A percentile compares a stretch with the other conserved stretches of the same genome.
Evolutionary conservation across 1,139 yeast species (phyloP).

Genomic region (Zygosaccharomyces pseudobailii): DNA sequence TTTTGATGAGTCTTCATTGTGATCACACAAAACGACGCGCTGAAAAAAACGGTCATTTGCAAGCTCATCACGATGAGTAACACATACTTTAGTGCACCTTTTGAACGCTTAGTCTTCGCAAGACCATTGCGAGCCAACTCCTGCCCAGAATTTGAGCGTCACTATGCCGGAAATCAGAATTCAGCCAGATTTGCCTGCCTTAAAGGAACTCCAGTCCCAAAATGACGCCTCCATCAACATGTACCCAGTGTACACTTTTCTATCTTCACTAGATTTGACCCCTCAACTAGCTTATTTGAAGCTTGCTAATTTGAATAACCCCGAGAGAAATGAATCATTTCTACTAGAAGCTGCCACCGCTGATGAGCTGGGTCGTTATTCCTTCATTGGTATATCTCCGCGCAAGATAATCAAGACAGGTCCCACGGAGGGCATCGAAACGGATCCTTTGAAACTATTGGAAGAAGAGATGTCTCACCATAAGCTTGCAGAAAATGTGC

Average conservation of each 20-base stretch:
- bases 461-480: slow-evolving; percentile 65
- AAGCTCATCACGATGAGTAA: neutral
- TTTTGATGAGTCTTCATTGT: neutral
- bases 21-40: neutral
- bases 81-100: neutral
- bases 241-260: slow-evolving; percentile 74
- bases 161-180: slow-evolving; percentile 25
- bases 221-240: slow-evolving; percentile 42
- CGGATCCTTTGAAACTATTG: slow-evolving; percentile 73
- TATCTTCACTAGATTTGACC: slow-evolving; percentile 72
- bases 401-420: slow-evolving; percentile 81
- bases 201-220: slow-evolving; percentile 42
- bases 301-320: slow-evolving; percentile 65
- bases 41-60: neutral
- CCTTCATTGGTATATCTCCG: slow-evolving; percentile 86
- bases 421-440: slow-evolving; percentile 49
- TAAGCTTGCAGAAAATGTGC: slow-evolving; percentile 62
- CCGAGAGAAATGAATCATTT: slow-evolving; percentile 60
- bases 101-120: no score
- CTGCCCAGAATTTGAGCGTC: neutral
- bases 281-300: slow-evolving; percentile 89
- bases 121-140: neutral
- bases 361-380: slow-evolving; percentile 81
- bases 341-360: slow-evolving; percentile 89
- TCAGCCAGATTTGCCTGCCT: slow-evolving; percentile 58